Conservation (phyloP, 179 eudicot species). For the Silene coronaria region DNA sequence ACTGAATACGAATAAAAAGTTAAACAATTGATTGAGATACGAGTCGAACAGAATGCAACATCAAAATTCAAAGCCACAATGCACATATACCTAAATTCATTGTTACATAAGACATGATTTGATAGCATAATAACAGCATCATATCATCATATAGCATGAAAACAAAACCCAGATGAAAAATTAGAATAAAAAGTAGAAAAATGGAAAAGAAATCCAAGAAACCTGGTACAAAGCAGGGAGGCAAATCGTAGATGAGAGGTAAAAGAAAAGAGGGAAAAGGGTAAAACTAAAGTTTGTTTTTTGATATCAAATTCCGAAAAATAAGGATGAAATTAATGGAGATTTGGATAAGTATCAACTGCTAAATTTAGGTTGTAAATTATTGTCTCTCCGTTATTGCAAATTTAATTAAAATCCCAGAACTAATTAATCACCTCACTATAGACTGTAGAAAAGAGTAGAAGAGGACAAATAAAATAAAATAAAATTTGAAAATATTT, state of each 20-base stretch:
- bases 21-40: too few relatives aligned
- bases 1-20: too few relatives aligned
- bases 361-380: slow-evolving; percentile 22
- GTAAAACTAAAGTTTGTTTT: not conserved
- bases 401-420: not conserved
- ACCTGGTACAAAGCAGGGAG: slow-evolving; percentile 31
- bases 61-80: not conserved
- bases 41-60: not conserved
- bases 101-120: too few relatives aligned
- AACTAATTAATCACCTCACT: not conserved
- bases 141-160: not conserved
- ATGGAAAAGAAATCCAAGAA: not conserved
- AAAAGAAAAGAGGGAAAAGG: slow-evolving; percentile 13
- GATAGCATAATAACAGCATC: not conserved
- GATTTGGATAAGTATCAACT: not conserved
- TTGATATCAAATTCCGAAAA: slow-evolving; percentile 8
- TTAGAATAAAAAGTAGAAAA: not conserved
- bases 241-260: slow-evolving; percentile 25
- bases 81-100: not conserved
- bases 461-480: too few relatives aligned
- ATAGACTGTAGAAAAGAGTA: slow-evolving; percentile 20
- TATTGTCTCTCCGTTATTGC: not conserved
- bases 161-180: not conserved
- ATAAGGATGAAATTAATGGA: slow-evolving; percentile 26
- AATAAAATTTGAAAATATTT: not conserved